Conservation (phyloP, 2,329 filamentous ascomycete genomes). For the Epichloe typhina region DNA sequence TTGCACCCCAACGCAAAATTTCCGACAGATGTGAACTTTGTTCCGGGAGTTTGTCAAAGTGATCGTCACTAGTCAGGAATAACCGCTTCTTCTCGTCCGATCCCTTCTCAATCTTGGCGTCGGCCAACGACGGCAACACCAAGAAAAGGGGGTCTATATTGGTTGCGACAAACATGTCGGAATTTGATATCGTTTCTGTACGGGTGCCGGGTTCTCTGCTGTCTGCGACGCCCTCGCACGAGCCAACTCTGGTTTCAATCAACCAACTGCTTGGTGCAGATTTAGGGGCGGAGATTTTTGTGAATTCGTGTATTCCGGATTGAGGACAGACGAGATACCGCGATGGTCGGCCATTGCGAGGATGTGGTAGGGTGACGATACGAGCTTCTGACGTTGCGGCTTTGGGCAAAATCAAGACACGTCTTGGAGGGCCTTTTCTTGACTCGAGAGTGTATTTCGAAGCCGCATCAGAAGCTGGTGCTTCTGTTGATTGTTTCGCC, state of each 20-base stretch:
- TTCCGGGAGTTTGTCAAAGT: conserved; percentile 49
- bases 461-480: conserved; percentile 16
- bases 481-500: conserved; percentile 12
- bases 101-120: conserved; percentile 25
- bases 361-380: conserved; percentile 47
- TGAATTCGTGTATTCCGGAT: conserved; percentile 53
- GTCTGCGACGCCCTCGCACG: conserved; percentile 9
- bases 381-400: conserved; percentile 38
- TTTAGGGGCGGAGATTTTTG: conserved; percentile 38
- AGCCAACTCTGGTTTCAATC: conserved; percentile 25
- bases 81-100: conserved; percentile 41
- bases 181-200: conserved; percentile 41
- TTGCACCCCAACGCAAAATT: conserved; percentile 36
- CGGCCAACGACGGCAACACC: conserved; percentile 55
- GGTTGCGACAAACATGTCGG: conserved; percentile 74
- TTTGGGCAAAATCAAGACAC: conserved; percentile 49
- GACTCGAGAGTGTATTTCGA: conserved; percentile 28
- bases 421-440: conserved; percentile 30
- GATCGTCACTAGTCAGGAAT: conserved; percentile 58
- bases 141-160: conserved; percentile 72
- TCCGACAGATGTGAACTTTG: conserved; percentile 44
- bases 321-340: conserved; percentile 51
- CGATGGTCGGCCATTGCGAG: conserved; percentile 38
- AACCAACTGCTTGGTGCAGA: conserved; percentile 49
- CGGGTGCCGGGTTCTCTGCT: conserved; percentile 9